Percentiles rank a stretch among this genome's conserved stretches.
phyloP scores from a whole-genome alignment of 2,329 filamentous ascomycete genomes.

The Fonsecaea nubica region DNA sequence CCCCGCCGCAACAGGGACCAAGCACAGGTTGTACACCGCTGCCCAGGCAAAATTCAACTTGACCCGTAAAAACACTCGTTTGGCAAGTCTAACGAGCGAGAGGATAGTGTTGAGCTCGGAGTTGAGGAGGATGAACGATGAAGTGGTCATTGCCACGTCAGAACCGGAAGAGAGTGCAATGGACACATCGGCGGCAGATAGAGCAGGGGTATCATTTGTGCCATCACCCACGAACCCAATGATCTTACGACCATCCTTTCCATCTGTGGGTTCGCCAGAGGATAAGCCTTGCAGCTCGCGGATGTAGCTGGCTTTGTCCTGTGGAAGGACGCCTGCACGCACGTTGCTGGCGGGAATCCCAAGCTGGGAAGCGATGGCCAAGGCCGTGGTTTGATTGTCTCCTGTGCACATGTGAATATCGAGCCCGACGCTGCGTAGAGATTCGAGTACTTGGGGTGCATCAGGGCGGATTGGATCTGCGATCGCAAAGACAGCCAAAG shows the following conservation, averaged over 20 bases:
- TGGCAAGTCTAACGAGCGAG: constrained; percentile 74
- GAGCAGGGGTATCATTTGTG: constrained; percentile 83
- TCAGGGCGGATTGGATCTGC: constrained; percentile 82
- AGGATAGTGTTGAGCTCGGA: constrained; percentile 73
- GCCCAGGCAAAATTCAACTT: constrained; percentile 89
- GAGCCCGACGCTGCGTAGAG: constrained; percentile 66
- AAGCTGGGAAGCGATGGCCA: constrained; percentile 75
- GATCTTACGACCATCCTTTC: constrained; percentile 53
- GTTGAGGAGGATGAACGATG: constrained; percentile 80
- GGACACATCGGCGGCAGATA: constrained; percentile 79
- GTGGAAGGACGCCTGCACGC: constrained; percentile 84
- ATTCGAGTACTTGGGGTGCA: constrained; percentile 67
- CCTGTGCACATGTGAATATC: constrained; percentile 92
- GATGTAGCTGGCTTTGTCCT: constrained; percentile 68
- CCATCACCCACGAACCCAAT: constrained; percentile 88
- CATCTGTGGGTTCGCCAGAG: constrained; percentile 56
- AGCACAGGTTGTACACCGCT: constrained; percentile 77
- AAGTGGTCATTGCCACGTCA: constrained; percentile 81
- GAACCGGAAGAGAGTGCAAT: constrained; percentile 82
- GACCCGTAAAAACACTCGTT: constrained; percentile 76
- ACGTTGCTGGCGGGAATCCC: constrained; percentile 77
- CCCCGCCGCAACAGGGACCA: constrained; percentile 81
- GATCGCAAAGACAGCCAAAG: constrained; percentile 74
- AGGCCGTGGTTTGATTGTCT: constrained; percentile 84
- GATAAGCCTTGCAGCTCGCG: constrained; percentile 46